Evolutionary conservation across 2,329 filamentous ascomycete genomes (phyloP), one percentile per base, ranked within the genome.

Genomic region (Lachnum nothofagi): DNA sequence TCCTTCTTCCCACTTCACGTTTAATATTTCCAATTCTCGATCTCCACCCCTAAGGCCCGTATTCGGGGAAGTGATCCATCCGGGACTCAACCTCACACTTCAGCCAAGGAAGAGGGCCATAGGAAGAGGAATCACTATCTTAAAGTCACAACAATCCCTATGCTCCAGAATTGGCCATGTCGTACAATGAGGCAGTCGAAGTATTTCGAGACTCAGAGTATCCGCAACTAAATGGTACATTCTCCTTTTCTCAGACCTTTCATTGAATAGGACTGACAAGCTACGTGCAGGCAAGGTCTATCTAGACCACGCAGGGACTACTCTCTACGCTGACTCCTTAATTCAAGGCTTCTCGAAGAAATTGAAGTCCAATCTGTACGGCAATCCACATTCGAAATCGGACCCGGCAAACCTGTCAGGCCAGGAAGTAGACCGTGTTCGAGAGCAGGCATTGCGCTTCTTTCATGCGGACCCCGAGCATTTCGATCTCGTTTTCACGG

Each of bases 281-380:
- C 16, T 5, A 8, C 41, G 2, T 23, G n/a, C 46, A 91, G 88
- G 78, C 44, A 81, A 80, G 8, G 75, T 83, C 40, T 96, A 96
- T 66, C 82, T 96, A 46, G 91, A 97, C 61, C 91, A 96, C 83
- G 90, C 88, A 0, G 91, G 89, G 14, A 87, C 88, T 17, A 93
- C 91, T 0, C 73, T 86, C 1, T 88, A 86, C 62, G 74, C 89
- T 27, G 91, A 85, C 65, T 89, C 86, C 24, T 68, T 91, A 24
- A 83, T 97, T 64, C 85, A 91, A 52, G 73, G 72, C n/a, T 95
- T 94, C 68, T 81, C 88, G 7, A 67, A 71, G n/a, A 86, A 91
- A 49, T 84, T 96, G 76, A 83, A 84, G 10, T 72, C 76, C 3
- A 86, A 83, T 58, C 72, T 96, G 0, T 89, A 90, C 57, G 91